These are phyloP conservation scores for Cyberlindnera amylophila DNA, from an alignment of 805 yeast species.

Conservation along the genomic window DNA sequence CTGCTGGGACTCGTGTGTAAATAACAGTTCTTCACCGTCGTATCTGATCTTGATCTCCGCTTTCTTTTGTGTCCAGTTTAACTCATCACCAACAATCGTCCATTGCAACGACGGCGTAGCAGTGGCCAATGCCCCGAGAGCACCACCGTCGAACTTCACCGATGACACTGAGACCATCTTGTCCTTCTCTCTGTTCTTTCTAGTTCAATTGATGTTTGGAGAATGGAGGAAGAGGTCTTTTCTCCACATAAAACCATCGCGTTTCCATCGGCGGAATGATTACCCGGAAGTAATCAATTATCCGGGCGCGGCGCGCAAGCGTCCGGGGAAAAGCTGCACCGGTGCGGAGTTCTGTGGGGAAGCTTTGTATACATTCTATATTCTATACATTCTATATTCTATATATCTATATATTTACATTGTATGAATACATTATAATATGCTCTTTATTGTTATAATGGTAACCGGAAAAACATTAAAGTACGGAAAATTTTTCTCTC, in stretches of 20 bases:
- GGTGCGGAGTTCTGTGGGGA: neutral
- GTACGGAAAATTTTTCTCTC: no score
- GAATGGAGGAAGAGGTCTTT: neutral
- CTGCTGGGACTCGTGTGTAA: neutral
- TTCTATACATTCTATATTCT: no score
- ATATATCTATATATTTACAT: no score
- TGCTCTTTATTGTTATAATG: no score
- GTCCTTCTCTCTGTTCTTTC: no score
- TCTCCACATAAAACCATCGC: no score
- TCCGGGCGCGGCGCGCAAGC: neutral
- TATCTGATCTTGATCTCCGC: conserved; percentile 7
- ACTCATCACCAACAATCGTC: conserved; percentile 14
- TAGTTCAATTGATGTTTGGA: neutral
- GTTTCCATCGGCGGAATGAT: no score
- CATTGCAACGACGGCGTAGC: conserved; percentile 11
- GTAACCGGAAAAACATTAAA: no score
- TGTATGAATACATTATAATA: no score
- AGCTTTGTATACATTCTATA: no score
- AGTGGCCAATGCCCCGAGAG: conserved; percentile 11
- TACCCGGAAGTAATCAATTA: no score
- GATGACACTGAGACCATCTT: conserved; percentile 9
- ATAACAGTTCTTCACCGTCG: neutral
- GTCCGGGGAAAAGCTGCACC: neutral
- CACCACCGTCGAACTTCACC: conserved; percentile 12
- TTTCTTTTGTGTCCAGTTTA: conserved; percentile 12